These are phyloP conservation scores for Coleophoma eucalyptorum DNA, from an alignment of 2,329 filamentous ascomycete species.

Conservation along the genomic window DNA sequence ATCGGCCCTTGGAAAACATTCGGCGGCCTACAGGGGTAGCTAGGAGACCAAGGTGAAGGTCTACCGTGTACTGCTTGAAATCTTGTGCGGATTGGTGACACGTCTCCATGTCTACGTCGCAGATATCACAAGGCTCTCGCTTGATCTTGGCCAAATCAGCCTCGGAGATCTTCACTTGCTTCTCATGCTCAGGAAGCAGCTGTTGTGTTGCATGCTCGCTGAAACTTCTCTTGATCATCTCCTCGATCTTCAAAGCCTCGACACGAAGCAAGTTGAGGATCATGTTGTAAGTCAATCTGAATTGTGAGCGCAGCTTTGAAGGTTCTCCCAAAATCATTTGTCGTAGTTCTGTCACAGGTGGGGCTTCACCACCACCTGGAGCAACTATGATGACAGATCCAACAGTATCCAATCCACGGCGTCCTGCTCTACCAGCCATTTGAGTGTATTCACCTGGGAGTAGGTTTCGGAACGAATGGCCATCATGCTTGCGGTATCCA, in stretches of 20 bases:
- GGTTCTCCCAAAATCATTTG: constrained; percentile 97
- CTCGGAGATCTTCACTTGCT: constrained; percentile 87
- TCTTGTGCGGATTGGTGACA: constrained; percentile 82
- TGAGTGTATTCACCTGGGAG: constrained; percentile 96
- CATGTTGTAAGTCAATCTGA: constrained; percentile 98
- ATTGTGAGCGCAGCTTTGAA: constrained; percentile 92
- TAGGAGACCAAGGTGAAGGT: constrained; percentile 74
- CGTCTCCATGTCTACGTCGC: constrained; percentile 73
- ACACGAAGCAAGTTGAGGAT: constrained; percentile 93
- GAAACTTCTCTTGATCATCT: constrained; percentile 99
- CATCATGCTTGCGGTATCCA: constrained; percentile 94
- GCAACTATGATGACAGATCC: constrained; percentile 94
- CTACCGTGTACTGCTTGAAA: constrained; percentile 73
- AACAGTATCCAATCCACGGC: constrained; percentile 87
- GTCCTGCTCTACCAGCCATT: constrained; percentile 93
- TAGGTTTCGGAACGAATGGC: constrained; percentile 84
- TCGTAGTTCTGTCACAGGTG: constrained; percentile 75
- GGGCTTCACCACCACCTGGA: constrained; percentile 77
- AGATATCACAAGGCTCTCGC: constrained; percentile 76
- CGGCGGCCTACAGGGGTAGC: constrained; percentile 79
- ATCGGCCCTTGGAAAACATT: constrained; percentile 69
- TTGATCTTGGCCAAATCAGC: constrained; percentile 89
- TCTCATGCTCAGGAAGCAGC: constrained; percentile 89
- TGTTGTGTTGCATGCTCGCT: constrained; percentile 97
- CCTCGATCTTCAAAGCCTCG: constrained; percentile 95